These are phyloP conservation scores for Mycena belliarum DNA, from an alignment of 768 basidiomycete genomes.

Conservation along the genomic window DNA sequence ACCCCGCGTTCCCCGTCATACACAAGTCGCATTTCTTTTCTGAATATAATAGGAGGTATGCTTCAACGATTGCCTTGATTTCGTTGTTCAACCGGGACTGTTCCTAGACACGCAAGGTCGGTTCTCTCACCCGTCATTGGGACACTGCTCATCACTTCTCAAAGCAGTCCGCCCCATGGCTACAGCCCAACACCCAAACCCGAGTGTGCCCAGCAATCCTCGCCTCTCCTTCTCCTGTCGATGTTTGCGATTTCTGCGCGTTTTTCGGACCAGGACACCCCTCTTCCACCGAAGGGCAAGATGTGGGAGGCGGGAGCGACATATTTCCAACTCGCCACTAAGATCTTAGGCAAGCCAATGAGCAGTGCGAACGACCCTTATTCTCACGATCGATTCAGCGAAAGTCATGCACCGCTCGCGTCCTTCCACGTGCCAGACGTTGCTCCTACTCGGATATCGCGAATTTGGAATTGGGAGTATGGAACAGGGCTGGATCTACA, in stretches of 20 bases:
- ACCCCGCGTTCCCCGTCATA: conserved; percentile 82
- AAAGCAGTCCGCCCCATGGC: conserved; percentile 24
- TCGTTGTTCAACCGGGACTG: background rate
- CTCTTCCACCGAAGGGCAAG: conserved; percentile 47
- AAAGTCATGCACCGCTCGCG: conserved; percentile 67
- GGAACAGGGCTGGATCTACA: conserved; percentile 86
- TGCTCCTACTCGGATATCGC: conserved; percentile 77
- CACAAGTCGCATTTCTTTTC: conserved; percentile 69
- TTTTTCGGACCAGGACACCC: conserved; percentile 55
- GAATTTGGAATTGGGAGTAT: conserved; percentile 86
- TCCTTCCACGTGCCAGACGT: conserved; percentile 76
- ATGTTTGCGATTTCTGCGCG: conserved; percentile 84
- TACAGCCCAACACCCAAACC: conserved; percentile 40
- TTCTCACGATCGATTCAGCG: conserved; percentile 37
- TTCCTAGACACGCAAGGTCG: conserved; percentile 14
- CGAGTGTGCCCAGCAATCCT: conserved; percentile 62
- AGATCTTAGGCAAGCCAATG: conserved; percentile 56
- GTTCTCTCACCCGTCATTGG: background rate
- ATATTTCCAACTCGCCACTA: conserved; percentile 63
- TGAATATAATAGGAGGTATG: conserved; percentile 59
- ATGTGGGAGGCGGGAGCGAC: conserved; percentile 72
- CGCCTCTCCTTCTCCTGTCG: conserved; percentile 70
- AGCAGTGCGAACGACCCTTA: background rate
- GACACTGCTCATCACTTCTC: no score
- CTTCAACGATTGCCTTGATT: background rate